Evolutionary conservation across 257 asterid species (phyloP), one percentile per base, ranked within the genome.

Genomic region (Echium plantagineum): DNA sequence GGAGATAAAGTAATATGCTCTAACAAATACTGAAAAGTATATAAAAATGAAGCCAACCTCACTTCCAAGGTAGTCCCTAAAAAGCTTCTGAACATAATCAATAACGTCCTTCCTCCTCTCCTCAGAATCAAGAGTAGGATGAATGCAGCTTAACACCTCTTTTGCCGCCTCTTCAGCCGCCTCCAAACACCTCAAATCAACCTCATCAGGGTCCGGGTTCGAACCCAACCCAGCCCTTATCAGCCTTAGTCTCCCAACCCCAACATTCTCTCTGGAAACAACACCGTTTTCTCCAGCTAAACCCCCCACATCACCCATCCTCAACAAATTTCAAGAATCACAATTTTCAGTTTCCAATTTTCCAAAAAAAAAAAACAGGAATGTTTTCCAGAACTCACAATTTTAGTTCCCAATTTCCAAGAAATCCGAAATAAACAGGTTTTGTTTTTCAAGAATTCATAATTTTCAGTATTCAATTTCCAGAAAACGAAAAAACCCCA

Each of bases 111-210:
- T 78, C 68, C 97, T 76, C 81, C 65, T 81, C 71, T 78, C 94
- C 63, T 86, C 96, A 20, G 96, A 73, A 47, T 69, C 87, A 63
- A 80, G 55, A 57, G 85, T 83, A 15, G 95, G 97, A 66, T 82
- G 94, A 69, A 85, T 71, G 72, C 72, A 78, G 73, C 69, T 70
- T 60, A 80, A 65, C 48, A 86, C 79, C 55, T 83, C 81, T 35
- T 52, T 60, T 16, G 72, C 66, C 51, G 71, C 77, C 66, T 73
- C 76, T 26, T 90, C 90, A 18, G 85, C 94, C 28, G 67, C 67
- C 63, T 63, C 86, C 94, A 88, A 86, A 67, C 82, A 65, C 55
- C 68, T 86, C 60, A 60, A 51, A 12, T 69, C 64, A 63, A 83
- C 74, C 69, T 67, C 63, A 5, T 66, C 55, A n/a, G 81, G 81